Evolutionary conservation across 2,329 filamentous ascomycete species (phyloP).

Genomic region (Camptophora hylomeconis): DNA sequence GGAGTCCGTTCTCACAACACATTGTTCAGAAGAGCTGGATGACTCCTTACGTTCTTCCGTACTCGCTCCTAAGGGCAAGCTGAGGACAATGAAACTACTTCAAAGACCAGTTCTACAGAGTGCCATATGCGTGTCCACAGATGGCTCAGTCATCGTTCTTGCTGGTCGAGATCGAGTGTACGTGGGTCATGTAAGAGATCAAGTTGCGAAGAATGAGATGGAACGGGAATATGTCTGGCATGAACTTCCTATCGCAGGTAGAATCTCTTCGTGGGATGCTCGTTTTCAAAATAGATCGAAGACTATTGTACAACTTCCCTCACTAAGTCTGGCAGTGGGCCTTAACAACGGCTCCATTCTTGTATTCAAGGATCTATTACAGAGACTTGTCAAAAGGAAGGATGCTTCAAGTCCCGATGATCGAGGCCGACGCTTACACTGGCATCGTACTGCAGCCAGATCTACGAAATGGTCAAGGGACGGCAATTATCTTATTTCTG

Average conservation of each 20-base stretch:
- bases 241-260: conserved; percentile 43
- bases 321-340: conserved; percentile 67
- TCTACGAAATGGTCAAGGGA: conserved; percentile 85
- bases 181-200: too few species aligned
- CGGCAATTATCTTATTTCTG: conserved; percentile 89
- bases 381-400: conserved; percentile 34
- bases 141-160: too few species aligned
- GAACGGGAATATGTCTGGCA: too few species aligned
- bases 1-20: neutral
- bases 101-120: too few species aligned
- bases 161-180: too few species aligned
- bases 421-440: conserved; percentile 61
- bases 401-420: conserved; percentile 29
- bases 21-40: too few species aligned
- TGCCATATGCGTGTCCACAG: too few species aligned
- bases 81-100: too few species aligned
- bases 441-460: conserved; percentile 77
- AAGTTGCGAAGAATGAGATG: too few species aligned
- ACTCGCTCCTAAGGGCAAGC: too few species aligned
- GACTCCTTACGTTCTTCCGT: too few species aligned
- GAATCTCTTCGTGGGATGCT: conserved; percentile 52
- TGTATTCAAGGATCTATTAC: conserved; percentile 64
- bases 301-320: conserved; percentile 21
- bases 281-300: too few species aligned
- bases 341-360: conserved; percentile 64